These are phyloP conservation scores for Rhodosporidiobolus sp. DNA, from an alignment of 768 basidiomycete genomes.

Conservation along the genomic window DNA sequence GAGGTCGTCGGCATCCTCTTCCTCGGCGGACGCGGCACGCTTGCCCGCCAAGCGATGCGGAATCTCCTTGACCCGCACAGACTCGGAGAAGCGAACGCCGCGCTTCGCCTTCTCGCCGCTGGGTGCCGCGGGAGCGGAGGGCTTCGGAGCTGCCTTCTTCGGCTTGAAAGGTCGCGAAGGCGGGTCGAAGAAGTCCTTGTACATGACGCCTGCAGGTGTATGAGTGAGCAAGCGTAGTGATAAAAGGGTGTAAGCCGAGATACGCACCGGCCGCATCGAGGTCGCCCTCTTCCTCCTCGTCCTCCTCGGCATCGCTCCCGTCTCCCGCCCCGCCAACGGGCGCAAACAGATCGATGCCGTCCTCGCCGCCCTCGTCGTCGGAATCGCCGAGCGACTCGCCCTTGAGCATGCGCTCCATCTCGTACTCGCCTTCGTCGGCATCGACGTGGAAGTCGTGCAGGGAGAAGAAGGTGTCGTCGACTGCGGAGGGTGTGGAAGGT, in stretches of 20 bases:
- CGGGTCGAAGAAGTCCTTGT: constrained; percentile 76
- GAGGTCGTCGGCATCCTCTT: constrained; percentile 42
- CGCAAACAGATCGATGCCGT: constrained; percentile 63
- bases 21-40: constrained; percentile 39
- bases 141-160: constrained; percentile 5
- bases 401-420: constrained; percentile 57
- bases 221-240: neutral
- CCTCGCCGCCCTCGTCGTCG: constrained; percentile 54
- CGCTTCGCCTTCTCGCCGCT: constrained; percentile 36
- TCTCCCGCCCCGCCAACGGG: constrained; percentile 50
- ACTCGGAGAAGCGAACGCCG: constrained; percentile 72
- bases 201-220: constrained; percentile 51
- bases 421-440: constrained; percentile 67
- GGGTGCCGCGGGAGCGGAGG: neutral
- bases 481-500: constrained; percentile 24
- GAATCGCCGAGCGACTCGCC: constrained; percentile 59
- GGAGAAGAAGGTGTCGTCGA: constrained; percentile 89
- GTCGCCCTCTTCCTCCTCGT: constrained; percentile 53
- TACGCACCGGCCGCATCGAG: constrained; percentile 51
- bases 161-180: constrained; percentile 48
- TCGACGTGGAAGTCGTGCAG: constrained; percentile 82
- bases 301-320: constrained; percentile 52
- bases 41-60: constrained; percentile 47
- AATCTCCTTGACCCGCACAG: constrained; percentile 77
- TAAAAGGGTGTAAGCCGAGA: constrained; percentile 6